Conservation (phyloP, 108 stramenopile species). For the Cyclotella baltica region DNA sequence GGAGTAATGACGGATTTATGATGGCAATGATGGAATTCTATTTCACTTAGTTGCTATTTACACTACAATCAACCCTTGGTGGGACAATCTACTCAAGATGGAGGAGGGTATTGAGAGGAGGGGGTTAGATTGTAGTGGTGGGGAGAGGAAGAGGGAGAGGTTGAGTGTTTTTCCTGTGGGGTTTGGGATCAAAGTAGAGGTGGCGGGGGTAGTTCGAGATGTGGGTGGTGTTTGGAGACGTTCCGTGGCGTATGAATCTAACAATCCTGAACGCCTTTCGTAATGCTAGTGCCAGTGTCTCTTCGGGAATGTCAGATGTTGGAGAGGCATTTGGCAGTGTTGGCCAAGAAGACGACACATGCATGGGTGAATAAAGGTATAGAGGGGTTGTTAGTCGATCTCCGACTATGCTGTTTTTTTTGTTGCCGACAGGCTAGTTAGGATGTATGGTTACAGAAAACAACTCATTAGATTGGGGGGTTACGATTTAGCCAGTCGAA, state of each 20-base stretch:
- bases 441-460: slow-evolving; percentile 73
- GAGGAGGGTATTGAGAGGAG: slow-evolving; percentile 83
- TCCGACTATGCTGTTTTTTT: slow-evolving; percentile 80
- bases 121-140: slow-evolving; percentile 65
- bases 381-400: slow-evolving; percentile 61
- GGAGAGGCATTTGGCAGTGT: slow-evolving; percentile 53
- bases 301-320: slow-evolving; percentile 54
- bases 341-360: slow-evolving; percentile 20
- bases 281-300: slow-evolving; percentile 18
- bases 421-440: slow-evolving; percentile 72
- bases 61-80: too few relatives aligned
- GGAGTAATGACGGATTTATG: too few relatives aligned
- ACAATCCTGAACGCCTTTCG: slow-evolving; percentile 86
- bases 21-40: too few relatives aligned
- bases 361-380: slow-evolving; percentile 56
- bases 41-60: too few relatives aligned
- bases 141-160: slow-evolving; percentile 57
- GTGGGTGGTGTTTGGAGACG: slow-evolving; percentile 67
- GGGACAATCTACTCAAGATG: too few relatives aligned
- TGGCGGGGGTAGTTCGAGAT: slow-evolving; percentile 3
- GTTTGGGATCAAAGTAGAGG: slow-evolving; percentile 16
- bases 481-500: slow-evolving; percentile 78
- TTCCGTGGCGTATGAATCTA: slow-evolving; percentile 81
- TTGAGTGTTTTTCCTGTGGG: slow-evolving; percentile 78
- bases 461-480: slow-evolving; percentile 81